These are phyloP conservation scores for Leptomonas seymouri DNA, from an alignment of 208 protist species.

Conservation along the genomic window DNA sequence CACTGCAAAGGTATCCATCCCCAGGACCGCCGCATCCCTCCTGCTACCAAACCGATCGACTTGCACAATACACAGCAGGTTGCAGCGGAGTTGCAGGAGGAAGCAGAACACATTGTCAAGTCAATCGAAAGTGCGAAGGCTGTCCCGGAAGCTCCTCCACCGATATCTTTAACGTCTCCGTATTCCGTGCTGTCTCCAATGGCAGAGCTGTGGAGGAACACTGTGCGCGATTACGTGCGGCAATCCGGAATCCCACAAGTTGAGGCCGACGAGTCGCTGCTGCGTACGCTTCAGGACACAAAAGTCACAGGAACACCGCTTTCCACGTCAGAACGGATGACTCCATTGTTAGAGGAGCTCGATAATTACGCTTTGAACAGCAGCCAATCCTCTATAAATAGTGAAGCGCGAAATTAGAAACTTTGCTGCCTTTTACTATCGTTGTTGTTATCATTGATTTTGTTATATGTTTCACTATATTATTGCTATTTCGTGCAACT, in stretches of 20 bases:
- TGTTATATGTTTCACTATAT: neutral
- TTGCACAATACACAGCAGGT: constrained; percentile 64
- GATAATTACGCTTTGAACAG: constrained; percentile 73
- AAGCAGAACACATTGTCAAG: constrained; percentile 65
- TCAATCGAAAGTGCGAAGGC: constrained; percentile 36
- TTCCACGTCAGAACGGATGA: constrained; percentile 70
- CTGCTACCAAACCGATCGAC: constrained; percentile 75
- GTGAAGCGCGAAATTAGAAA: constrained; percentile 29
- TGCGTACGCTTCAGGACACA: constrained; percentile 76
- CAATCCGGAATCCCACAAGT: constrained; percentile 79
- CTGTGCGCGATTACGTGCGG: constrained; percentile 84
- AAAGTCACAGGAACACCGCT: constrained; percentile 69
- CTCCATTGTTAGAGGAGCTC: constrained; percentile 77
- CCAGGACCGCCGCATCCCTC: constrained; percentile 65
- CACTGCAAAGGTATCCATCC: constrained; percentile 82
- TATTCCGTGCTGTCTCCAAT: constrained; percentile 58
- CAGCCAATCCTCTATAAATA: constrained; percentile 60
- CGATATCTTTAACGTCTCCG: constrained; percentile 42
- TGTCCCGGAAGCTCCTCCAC: constrained; percentile 24
- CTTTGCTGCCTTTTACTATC: neutral
- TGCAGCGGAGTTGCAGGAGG: constrained; percentile 59
- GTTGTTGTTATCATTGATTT: constrained; percentile 16
- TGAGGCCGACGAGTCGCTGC: constrained; percentile 76
- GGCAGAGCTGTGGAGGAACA: constrained; percentile 73
- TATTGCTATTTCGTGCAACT: neutral